Percentiles rank a stretch among this genome's conserved stretches.
Conservation (phyloP, 306 rosid species). For the Pterocarpus macrocarpus region DNA sequence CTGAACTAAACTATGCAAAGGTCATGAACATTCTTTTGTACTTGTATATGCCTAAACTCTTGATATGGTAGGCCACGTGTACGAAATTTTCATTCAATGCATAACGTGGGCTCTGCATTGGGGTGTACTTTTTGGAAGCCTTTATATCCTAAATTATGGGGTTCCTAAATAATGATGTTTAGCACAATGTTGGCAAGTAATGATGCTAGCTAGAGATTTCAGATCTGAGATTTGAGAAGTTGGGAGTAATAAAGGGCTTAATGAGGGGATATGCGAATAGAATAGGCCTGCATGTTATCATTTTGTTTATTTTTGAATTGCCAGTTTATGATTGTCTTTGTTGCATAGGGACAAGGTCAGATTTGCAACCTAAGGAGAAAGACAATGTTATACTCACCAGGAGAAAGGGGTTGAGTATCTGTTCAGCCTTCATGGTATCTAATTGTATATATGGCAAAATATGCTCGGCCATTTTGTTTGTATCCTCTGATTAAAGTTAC, state of each 20-base stretch:
- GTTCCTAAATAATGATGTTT: slow-evolving; percentile 47
- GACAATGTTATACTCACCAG: slow-evolving; percentile 24
- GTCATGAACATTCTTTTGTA: slow-evolving; percentile 39
- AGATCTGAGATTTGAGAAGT: slow-evolving; percentile 14
- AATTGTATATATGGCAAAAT: not conserved
- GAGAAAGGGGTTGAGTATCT: slow-evolving; percentile 8
- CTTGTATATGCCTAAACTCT: slow-evolving; percentile 27
- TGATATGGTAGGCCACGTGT: slow-evolving; percentile 42
- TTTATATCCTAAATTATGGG: not conserved
- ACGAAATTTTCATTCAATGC: slow-evolving; percentile 35
- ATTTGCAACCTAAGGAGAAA: slow-evolving; percentile 9
- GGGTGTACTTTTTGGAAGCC: slow-evolving; percentile 14
- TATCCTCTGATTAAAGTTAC: slow-evolving; percentile 1
- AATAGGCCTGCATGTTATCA: slow-evolving; percentile 1
- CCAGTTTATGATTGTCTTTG: slow-evolving; percentile 8
- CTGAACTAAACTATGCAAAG: not conserved
- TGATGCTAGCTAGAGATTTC: slow-evolving; percentile 33
- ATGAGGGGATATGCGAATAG: not conserved
- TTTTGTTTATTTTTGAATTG: slow-evolving; percentile 14
- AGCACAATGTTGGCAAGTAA: slow-evolving; percentile 43
- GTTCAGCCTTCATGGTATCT: slow-evolving; percentile 22
- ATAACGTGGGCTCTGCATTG: slow-evolving; percentile 26
- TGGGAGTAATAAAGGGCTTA: not conserved
- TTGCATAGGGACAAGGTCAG: slow-evolving; percentile 23
- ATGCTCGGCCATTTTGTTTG: slow-evolving; percentile 25